Base-by-base conservation (phyloP, 345 rosid genomes). In the Theobroma cacao region DNA sequence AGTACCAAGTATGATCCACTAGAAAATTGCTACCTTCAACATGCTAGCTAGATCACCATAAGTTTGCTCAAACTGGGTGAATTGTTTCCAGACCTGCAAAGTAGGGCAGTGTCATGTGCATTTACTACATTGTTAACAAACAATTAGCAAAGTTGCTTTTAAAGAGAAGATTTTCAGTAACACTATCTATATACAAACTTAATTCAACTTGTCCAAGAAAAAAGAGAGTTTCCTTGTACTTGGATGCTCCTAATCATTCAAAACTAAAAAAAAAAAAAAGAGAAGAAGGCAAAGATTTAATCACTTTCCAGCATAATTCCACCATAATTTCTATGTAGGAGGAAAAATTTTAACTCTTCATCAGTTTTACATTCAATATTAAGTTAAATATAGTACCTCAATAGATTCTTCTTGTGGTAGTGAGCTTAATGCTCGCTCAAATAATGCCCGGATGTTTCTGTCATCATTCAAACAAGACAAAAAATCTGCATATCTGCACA, bases 21-120 rank as follows among this genome's bases (percentile, higher is more conserved):
- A 40, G 38, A 65, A 48, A 78, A 65, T 63, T 38, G 72, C 55
- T 84, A 95, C 98, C 99, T 95, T 95, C 84, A 93, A 82, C 86
- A 89, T 88, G 86, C 98, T 92, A 80, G 94, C 88, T 66, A 95
- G 90, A 86, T 95, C 99, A 43, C 99, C 99, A 87, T 91, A 93
- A 72, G 94, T 91, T 87, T 91, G 93, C 87, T 95, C 98, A 81
- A 95, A 95, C 78, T 89, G 91, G 77, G 84, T 77, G 76, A 91
- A 95, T 53, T 90, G 88, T 82, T 92, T 90, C 99, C 99, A 95
- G 62, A 95, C 90, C 99, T 93, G 88, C 77, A 77, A 79, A 85
- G 58, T 65, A 78, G 50, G 75, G 60, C 41, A 69, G 17, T 71
- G 40, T 50, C 30, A 71, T 9, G 5, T 10, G 50, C 41, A 31